Percentiles rank a stretch among this genome's conserved stretches.
Evolutionary conservation across 345 rosid species (phyloP).

Genomic region (Alliaria petiolata): DNA sequence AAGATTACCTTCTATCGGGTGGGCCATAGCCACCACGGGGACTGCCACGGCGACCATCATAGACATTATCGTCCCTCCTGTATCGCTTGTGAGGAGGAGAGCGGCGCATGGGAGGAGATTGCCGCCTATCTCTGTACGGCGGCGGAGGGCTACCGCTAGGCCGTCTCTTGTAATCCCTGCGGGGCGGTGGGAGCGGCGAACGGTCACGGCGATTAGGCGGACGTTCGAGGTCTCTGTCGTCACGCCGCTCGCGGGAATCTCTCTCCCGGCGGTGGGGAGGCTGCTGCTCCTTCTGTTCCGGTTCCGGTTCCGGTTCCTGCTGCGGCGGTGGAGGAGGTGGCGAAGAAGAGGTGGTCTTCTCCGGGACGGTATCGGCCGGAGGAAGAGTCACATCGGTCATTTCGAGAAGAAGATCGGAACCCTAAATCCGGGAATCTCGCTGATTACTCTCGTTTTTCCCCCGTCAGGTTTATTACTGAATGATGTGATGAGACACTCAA

Average conservation of each 20-base stretch:
- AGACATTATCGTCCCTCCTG: slow-evolving; percentile 85
- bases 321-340: slow-evolving; percentile 54
- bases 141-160: slow-evolving; percentile 73
- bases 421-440: slow-evolving; percentile 33
- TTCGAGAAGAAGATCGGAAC: slow-evolving; percentile 30
- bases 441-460: background rate
- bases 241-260: slow-evolving; percentile 75
- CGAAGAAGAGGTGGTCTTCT: slow-evolving; percentile 40
- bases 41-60: slow-evolving; percentile 75
- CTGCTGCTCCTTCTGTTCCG: slow-evolving; percentile 31
- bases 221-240: slow-evolving; percentile 58
- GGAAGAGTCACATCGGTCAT: slow-evolving; percentile 75
- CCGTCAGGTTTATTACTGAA: background rate
- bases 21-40: slow-evolving; percentile 82
- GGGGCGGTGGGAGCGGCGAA: slow-evolving; percentile 63
- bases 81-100: slow-evolving; percentile 83
- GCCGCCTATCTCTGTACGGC: slow-evolving; percentile 39
- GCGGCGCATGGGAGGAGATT: slow-evolving; percentile 63
- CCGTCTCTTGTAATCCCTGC: slow-evolving; percentile 76
- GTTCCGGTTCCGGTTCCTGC: slow-evolving; percentile 59
- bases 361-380: slow-evolving; percentile 61
- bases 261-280: slow-evolving; percentile 58
- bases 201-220: slow-evolving; percentile 63
- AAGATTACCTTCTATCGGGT: slow-evolving; percentile 66
- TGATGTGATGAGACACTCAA: too few species aligned